Percentiles rank a stretch among this genome's conserved stretches.
Evolutionary conservation across 139 green algal species (phyloP).

Genomic region (Desmodesmus armatus): DNA sequence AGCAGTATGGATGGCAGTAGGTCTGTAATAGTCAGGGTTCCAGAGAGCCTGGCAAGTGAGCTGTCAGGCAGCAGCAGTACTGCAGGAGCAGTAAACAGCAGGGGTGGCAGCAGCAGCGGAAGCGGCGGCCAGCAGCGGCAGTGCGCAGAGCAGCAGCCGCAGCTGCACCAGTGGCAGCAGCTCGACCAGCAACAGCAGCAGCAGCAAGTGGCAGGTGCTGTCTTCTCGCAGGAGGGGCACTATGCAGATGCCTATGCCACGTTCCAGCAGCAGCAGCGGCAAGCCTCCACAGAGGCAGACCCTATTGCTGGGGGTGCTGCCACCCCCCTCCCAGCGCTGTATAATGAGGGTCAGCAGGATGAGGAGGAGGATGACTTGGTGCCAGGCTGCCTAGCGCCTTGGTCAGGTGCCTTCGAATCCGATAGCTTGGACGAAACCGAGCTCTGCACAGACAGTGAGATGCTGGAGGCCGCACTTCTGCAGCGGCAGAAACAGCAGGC

Average conservation of each 20-base stretch:
- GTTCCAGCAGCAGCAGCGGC: background rate
- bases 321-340: too few relatives aligned
- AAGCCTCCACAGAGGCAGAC: background rate
- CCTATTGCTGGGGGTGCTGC: too few relatives aligned
- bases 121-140: too few relatives aligned
- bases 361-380: slow-evolving; percentile 9
- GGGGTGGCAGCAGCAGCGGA: background rate
- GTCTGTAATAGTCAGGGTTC: too few relatives aligned
- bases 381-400: slow-evolving; percentile 16
- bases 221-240: too few relatives aligned
- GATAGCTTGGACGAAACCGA: slow-evolving; percentile 42
- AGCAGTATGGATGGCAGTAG: too few relatives aligned
- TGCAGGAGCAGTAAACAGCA: background rate
- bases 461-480: slow-evolving; percentile 29
- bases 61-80: background rate
- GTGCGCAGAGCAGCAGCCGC: background rate
- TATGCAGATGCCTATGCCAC: too few relatives aligned
- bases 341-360: background rate
- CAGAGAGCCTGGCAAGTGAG: background rate
- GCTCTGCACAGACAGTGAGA: slow-evolving; percentile 36
- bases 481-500: slow-evolving; percentile 35
- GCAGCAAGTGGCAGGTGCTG: background rate
- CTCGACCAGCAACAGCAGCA: background rate
- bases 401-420: slow-evolving; percentile 41
- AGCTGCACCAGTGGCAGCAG: background rate